phyloP scores from a whole-genome alignment of 2,329 filamentous ascomycete genomes.

The Beauveria pseudobassiana region DNA sequence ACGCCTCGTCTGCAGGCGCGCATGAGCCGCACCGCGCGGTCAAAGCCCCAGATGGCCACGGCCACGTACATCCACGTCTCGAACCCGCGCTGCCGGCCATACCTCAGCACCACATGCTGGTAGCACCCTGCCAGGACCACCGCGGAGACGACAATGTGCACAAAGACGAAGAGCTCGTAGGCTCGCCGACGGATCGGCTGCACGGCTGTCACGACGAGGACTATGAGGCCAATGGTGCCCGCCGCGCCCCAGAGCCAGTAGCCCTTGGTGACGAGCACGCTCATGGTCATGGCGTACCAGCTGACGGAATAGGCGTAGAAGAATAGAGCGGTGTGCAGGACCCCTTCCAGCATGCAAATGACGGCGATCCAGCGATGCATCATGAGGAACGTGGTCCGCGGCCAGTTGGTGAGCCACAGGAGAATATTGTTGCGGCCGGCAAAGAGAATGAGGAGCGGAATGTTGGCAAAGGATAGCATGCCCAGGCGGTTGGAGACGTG shows the following conservation, averaged over 20 bases:
- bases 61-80: slow-evolving; percentile 24
- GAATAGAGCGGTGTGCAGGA: slow-evolving; percentile 33
- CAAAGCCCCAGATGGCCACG: slow-evolving; percentile 20
- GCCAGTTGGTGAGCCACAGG: slow-evolving; percentile 38
- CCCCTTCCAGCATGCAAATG: slow-evolving; percentile 32
- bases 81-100: slow-evolving; percentile 35
- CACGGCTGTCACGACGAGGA: slow-evolving; percentile 24
- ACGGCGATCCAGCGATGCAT: slow-evolving; percentile 40
- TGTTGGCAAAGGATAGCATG: slow-evolving; percentile 28
- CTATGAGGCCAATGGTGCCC: slow-evolving; percentile 24
- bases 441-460: slow-evolving; percentile 33
- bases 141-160: slow-evolving; percentile 33
- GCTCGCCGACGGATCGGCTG: slow-evolving; percentile 27
- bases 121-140: slow-evolving; percentile 33
- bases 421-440: slow-evolving; percentile 37
- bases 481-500: slow-evolving; percentile 32
- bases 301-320: slow-evolving; percentile 24
- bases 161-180: slow-evolving; percentile 37
- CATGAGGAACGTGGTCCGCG: slow-evolving; percentile 36
- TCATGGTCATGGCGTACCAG: slow-evolving; percentile 6
- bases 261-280: slow-evolving; percentile 13
- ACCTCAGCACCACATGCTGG: slow-evolving; percentile 31
- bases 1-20: slow-evolving; percentile 16
- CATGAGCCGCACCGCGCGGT: slow-evolving; percentile 15
- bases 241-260: slow-evolving; percentile 35